phyloP scores from a whole-genome alignment of 179 eudicot species.

The Drosera spatulata region DNA sequence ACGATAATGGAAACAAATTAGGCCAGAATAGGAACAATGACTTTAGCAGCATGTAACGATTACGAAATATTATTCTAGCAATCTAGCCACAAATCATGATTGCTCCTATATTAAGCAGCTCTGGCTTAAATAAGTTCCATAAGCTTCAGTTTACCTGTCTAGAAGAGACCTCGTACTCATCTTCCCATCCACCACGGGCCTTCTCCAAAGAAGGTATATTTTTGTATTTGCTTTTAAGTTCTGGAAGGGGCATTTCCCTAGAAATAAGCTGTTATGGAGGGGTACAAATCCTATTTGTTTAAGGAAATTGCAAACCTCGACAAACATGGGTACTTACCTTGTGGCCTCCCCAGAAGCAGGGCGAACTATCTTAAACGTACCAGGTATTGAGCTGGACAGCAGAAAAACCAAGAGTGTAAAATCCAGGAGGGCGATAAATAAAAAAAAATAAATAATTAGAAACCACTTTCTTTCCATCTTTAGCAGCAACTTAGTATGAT shows the following conservation, averaged over 20 bases:
- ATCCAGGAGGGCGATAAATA: too few relatives aligned
- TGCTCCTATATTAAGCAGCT: too few relatives aligned
- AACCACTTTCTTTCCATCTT: too few relatives aligned
- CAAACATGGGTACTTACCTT: slow-evolving; percentile 33
- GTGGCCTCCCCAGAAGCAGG: slow-evolving; percentile 91
- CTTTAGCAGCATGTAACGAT: too few relatives aligned
- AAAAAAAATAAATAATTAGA: too few relatives aligned
- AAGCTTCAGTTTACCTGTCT: slow-evolving; percentile 56
- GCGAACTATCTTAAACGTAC: slow-evolving; percentile 75
- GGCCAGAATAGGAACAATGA: too few relatives aligned
- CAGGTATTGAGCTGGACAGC: slow-evolving; percentile 54
- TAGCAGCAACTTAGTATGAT: too few relatives aligned
- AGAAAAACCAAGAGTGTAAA: neutral
- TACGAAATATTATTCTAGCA: too few relatives aligned
- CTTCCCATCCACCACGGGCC: slow-evolving; percentile 94
- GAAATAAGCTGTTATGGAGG: slow-evolving; percentile 6
- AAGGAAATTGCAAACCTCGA: neutral
- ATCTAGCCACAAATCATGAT: too few relatives aligned
- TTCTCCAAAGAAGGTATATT: slow-evolving; percentile 65
- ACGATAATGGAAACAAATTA: too few relatives aligned
- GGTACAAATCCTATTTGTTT: slow-evolving; percentile 5
- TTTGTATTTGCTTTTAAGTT: slow-evolving; percentile 76
- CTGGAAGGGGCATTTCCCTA: slow-evolving; percentile 93
- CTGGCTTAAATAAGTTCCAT: neutral
- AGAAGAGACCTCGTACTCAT: slow-evolving; percentile 77